phyloP scores from a whole-genome alignment of 768 basidiomycete species.

The Amanita phalloides region DNA sequence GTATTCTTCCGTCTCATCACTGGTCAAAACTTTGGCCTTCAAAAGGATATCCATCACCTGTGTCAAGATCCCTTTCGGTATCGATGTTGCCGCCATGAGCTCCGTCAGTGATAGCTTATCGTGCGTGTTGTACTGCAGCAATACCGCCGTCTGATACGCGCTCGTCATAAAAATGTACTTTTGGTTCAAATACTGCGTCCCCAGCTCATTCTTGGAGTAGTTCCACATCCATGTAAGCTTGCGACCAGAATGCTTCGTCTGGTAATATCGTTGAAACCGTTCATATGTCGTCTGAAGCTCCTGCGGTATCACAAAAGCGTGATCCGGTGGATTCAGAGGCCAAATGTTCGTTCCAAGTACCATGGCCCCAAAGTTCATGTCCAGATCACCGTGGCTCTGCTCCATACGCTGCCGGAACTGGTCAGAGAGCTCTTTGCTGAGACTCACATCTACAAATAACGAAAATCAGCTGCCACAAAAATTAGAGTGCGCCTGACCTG shows the following conservation, averaged over 20 bases:
- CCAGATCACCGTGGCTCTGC: conserved; percentile 75
- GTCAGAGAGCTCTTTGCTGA: conserved; percentile 92
- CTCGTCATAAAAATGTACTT: conserved; percentile 96
- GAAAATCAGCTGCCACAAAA: neutral
- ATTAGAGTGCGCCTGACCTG: conserved; percentile 34
- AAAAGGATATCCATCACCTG: conserved; percentile 66
- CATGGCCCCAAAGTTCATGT: conserved; percentile 87
- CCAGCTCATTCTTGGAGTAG: conserved; percentile 92
- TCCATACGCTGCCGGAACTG: conserved; percentile 92
- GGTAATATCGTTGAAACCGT: conserved; percentile 88
- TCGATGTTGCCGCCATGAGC: conserved; percentile 65
- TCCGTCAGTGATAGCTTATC: conserved; percentile 81
- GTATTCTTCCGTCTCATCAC: conserved; percentile 81
- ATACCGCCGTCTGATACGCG: conserved; percentile 90
- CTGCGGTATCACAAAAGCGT: conserved; percentile 81
- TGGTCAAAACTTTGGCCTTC: conserved; percentile 83
- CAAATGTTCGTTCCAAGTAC: conserved; percentile 95
- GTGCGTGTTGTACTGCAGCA: conserved; percentile 87
- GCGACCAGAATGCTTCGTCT: conserved; percentile 86
- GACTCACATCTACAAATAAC: conserved; percentile 63
- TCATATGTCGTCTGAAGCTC: conserved; percentile 86
- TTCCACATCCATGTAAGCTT: conserved; percentile 99
- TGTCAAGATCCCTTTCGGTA: conserved; percentile 69
- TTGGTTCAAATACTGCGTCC: conserved; percentile 86
- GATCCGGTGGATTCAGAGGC: conserved; percentile 76